These are phyloP conservation scores for Epichloe baconii DNA, from an alignment of 2,329 filamentous ascomycete genomes.

Conservation along the genomic window DNA sequence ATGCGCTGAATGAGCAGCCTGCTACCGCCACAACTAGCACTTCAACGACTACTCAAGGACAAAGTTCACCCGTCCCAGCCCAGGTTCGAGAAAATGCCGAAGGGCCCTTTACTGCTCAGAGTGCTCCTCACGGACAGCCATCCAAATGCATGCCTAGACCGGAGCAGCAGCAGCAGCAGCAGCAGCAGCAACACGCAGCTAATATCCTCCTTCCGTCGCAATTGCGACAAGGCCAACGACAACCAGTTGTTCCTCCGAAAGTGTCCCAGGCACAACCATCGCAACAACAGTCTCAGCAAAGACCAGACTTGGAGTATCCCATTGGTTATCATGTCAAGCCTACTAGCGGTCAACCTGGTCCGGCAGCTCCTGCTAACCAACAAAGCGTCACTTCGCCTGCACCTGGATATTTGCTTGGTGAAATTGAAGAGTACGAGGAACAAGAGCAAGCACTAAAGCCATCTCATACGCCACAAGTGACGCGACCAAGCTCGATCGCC, in stretches of 20 bases:
- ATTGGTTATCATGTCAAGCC: constrained; percentile 3
- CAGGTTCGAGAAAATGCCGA: constrained; percentile 1
- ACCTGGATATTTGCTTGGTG: constrained; percentile 6
- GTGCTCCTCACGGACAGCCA: no score
- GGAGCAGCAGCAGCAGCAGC: background rate
- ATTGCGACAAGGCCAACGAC: background rate
- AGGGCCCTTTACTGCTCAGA: constrained; percentile 2
- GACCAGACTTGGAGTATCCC: constrained; percentile 1
- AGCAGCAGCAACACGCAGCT: background rate
- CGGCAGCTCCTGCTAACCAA: background rate
- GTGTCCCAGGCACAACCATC: background rate
- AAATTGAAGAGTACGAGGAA: constrained; percentile 11
- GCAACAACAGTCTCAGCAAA: background rate
- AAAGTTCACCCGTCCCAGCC: constrained; percentile 4
- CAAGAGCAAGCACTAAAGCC: background rate
- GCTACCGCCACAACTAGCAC: background rate
- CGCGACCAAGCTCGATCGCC: background rate
- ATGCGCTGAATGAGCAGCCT: background rate
- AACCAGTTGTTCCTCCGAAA: background rate
- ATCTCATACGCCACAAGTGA: background rate
- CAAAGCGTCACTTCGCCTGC: background rate
- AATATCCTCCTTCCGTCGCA: background rate
- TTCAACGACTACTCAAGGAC: background rate
- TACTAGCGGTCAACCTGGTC: background rate
- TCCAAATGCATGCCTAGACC: background rate